Conservation (phyloP, 2,329 filamentous ascomycete species). For the Penicillium oxalicum region DNA sequence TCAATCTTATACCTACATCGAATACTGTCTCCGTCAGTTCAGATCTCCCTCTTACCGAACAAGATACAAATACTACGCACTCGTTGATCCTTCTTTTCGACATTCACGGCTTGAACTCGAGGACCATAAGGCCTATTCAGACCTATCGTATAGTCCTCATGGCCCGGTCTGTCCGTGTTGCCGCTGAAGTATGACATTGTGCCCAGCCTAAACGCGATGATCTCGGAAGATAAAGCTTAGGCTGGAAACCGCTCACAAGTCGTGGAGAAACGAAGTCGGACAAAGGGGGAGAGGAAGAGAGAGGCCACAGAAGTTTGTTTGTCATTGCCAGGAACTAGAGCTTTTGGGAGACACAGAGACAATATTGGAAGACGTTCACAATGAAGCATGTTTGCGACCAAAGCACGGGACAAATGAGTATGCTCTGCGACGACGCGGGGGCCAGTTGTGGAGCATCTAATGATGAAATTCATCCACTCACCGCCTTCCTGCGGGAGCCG, state of each 20-base stretch:
- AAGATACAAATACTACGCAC: constrained; percentile 23
- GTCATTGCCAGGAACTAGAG: constrained; percentile 15
- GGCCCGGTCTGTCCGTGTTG: too few relatives aligned
- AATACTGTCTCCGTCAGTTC: constrained; percentile 21
- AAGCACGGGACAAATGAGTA: constrained; percentile 5
- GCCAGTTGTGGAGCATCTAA: constrained; percentile 6
- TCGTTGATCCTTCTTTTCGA: constrained; percentile 28
- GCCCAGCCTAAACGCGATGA: constrained; percentile 6
- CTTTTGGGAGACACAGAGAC: background rate
- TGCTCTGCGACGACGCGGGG: constrained; percentile 12
- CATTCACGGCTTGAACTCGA: constrained; percentile 26
- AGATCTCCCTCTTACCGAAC: constrained; percentile 8
- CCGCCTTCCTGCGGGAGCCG: constrained; percentile 2
- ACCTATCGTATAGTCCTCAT: too few relatives aligned
- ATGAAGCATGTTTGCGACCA: constrained; percentile 14
- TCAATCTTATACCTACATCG: constrained; percentile 14
- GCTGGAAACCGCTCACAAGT: constrained; percentile 3
- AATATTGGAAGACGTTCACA: background rate
- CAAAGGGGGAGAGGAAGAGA: background rate
- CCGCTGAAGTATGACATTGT: constrained; percentile 20
- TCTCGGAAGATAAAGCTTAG: constrained; percentile 1
- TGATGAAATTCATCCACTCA: constrained; percentile 13
- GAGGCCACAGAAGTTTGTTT: constrained; percentile 2
- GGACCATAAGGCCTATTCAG: constrained; percentile 9
- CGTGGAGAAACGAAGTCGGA: constrained; percentile 1